Percentiles rank a stretch among this genome's conserved stretches.
Evolutionary conservation across 179 eudicot species (phyloP).

Genomic region (Monotropa hypopitys): DNA sequence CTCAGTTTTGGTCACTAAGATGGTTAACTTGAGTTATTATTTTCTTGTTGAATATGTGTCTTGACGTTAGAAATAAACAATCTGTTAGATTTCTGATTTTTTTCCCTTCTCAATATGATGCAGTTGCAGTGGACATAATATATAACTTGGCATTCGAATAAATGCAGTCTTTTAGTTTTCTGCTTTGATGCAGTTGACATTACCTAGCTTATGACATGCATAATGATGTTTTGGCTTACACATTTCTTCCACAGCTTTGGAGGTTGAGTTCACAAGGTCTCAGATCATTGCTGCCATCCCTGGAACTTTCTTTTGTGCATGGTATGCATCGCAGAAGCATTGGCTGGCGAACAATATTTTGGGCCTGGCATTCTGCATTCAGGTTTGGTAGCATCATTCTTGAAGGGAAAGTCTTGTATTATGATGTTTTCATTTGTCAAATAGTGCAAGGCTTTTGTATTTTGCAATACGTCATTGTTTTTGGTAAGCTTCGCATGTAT

Average conservation of each 20-base stretch:
- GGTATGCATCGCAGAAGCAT: constrained; percentile 93
- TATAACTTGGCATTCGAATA: background rate
- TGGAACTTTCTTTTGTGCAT: constrained; percentile 79
- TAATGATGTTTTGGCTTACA: constrained; percentile 14
- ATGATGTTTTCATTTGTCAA: background rate
- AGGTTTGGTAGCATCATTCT: constrained; percentile 33
- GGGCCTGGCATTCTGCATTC: constrained; percentile 91
- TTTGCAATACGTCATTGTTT: background rate
- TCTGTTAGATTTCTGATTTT: background rate
- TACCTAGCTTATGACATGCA: constrained; percentile 15
- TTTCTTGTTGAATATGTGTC: background rate
- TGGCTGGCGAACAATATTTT: constrained; percentile 90
- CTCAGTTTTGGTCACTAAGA: background rate
- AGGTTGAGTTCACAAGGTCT: constrained; percentile 85
- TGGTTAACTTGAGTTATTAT: background rate
- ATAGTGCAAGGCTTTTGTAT: background rate
- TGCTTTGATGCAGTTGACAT: constrained; percentile 3
- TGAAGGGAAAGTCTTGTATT: no score
- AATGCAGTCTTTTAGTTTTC: background rate
- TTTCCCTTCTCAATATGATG: background rate
- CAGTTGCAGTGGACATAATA: background rate
- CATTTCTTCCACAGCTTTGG: constrained; percentile 57
- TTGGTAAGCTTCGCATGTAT: background rate
- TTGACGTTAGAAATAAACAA: background rate
- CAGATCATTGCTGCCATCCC: constrained; percentile 83